Evolutionary conservation across 1,284 basidiomycete genomes (phyloP).

Genomic region (Microbotryum scabiosae): DNA sequence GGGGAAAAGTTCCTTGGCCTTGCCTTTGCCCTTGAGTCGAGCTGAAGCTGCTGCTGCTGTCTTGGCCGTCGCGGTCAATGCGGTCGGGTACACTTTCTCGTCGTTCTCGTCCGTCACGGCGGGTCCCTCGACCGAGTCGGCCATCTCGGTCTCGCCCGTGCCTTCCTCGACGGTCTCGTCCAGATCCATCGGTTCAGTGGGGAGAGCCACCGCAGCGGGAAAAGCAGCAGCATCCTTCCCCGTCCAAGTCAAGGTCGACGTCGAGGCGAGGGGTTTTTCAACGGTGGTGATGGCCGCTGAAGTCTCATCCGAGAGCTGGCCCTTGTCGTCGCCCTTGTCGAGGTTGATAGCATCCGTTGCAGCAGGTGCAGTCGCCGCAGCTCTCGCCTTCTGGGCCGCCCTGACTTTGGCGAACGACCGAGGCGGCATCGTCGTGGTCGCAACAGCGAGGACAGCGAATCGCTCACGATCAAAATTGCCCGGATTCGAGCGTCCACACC

Average conservation of each 20-base stretch:
- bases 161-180: conserved; percentile 20
- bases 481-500: no score
- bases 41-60: neutral
- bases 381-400: neutral
- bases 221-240: neutral
- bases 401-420: no score
- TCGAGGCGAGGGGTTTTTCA: neutral
- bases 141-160: conserved; percentile 19
- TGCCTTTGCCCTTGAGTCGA: conserved; percentile 16
- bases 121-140: conserved; percentile 2
- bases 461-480: no score
- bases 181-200: conserved; percentile 29
- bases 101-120: neutral
- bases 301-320: no score
- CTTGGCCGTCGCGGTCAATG: neutral
- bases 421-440: no score
- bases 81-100: neutral
- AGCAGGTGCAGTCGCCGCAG: neutral
- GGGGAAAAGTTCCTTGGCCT: conserved; percentile 8
- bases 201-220: conserved; percentile 20
- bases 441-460: no score
- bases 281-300: neutral
- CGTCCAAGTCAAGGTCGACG: neutral
- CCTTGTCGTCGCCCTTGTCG: neutral
- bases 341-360: neutral